Base-by-base conservation (phyloP, 371 early-diverging fungal species). In the Haplosporangium sp. region DNA sequence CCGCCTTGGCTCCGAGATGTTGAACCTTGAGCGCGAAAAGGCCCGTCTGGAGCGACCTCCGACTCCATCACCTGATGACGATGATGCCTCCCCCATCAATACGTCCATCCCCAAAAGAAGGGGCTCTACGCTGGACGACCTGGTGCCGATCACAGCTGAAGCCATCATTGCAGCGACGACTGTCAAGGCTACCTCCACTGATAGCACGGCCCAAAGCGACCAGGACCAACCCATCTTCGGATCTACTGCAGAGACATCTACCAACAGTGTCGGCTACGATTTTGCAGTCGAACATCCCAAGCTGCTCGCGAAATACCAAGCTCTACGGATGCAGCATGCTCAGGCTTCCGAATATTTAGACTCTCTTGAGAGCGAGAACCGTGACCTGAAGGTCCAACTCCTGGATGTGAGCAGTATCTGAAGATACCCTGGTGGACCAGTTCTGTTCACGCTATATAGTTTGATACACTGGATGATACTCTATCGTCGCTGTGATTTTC, bases 341-440 rank as follows among this genome's bases (percentile, higher is more conserved):
- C 72, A 72, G 36, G 64, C 68, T 16, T 67, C 72, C 54, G 79
- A 72, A 50, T 77, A 77, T 41, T 57, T 77, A 12, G 72, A 72
- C 40, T n/a, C 56, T 23, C 67, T 77, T 38, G 79, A 77, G 58
- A 67, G 43, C 37, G 79, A 77, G 55, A 79, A 73, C 56, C 54
- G 37, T 16, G 80, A 79, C 13, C 73, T 79, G 43, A 67, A 65
- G 53, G 69, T 73, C 14, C 80, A 79, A 62, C 42, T 72, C 6
- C 46, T 79, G 48, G 80, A 73, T 20, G 69, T 77, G 20, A 45
- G 36, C 45, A 57, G 21, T 10, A 41, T n/a, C n/a, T n/a, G n/a
- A n/a, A n/a, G 58, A 18, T 45, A 4, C 18, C 21, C 18, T 12
- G 40, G 51, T 13, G 52, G 7, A 36, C 13, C 18, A 45, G 29